Base-by-base conservation (phyloP, 768 basidiomycete genomes). In the Lactarius indigo region DNA sequence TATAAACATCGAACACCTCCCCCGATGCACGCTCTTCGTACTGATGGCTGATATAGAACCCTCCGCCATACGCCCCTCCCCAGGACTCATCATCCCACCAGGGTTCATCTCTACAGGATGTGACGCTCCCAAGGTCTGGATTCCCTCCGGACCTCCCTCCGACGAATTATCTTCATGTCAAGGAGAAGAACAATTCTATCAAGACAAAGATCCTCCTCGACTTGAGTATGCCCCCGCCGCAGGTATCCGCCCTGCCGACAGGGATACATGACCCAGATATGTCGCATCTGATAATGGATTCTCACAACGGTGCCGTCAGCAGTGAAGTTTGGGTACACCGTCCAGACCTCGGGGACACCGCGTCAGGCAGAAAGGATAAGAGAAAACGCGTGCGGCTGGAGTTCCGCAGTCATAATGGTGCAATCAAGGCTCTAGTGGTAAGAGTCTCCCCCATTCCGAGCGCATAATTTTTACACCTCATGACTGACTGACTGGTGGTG, bases 251-350 rank as follows among this genome's bases (percentile, higher is more conserved):
- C 23, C 18, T 59, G n/a, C 52, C 57, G 12, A 23, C 9, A 2
- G 20, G 30, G 13, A 18, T 26, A 28, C 23, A 12, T 6, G 52
- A 2, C 15, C 18, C 63, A 23, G 58, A 59, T 15, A 23, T 41
- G 1, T 31, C 57, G 18, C 39, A 68, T 44, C 41, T 68, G 3
- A 7, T 18, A 5, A 20, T 68, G 7, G 56, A 64, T 31, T 68
- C 66, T 6, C 52, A 68, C 31, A 64, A 68, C 7, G 66, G 66
- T 42, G 10, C 66, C 2, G 66, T 68, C 41, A 4, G 2, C 1
- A 58, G 62, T 0, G 66, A 68, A 33, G 58, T 64, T 15, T 68
- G 66, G 66, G 62, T 68, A 33, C 58, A 56, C 28, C 28, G 44
- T 41, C 8, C 65, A 44, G 26, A 59, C 10, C 10, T 2, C 17